Base-by-base conservation (phyloP, 805 yeast genomes). In the Debaryomyces castellii region DNA sequence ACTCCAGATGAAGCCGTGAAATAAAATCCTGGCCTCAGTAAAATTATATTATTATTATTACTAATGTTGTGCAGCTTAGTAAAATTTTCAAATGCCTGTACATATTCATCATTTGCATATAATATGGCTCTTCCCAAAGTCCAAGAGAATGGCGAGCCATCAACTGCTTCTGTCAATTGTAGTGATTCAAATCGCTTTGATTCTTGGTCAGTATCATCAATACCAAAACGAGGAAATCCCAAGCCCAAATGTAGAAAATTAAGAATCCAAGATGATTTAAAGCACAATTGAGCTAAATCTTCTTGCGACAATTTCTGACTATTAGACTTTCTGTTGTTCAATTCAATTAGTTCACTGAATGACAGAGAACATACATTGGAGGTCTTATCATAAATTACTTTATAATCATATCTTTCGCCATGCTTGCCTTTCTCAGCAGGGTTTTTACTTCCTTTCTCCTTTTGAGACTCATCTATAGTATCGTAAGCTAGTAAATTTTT, bases 81-180 rank as follows among this genome's bases (percentile, higher is more conserved):
- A 38, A 51, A 57, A 46, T 69, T 71, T 48, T 67, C 68, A 53
- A 55, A 74, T 3, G 71, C 78, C 47, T 57, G 73, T 27, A 66
- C 65, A 47, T 73, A 73, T 63, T 78, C 87, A 59, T 71, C 81
- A 49, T 73, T 75, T 3, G 85, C 79, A 56, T 85, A 85, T 18
- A 85, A 60, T 8, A 84, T 59, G 1, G 89, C 89, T 28, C 83
- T 61, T 4, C 84, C 85, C 41, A 77, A 55, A 5, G 83, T 79
- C 84, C 84, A 80, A 1, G 81, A 71, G 46, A 76, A 77, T 2
- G 73, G 63, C 25, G 71, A 64, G 1, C 75, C 78, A 27, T 66
- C 69, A 41, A 74, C 48, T 24, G 63, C 58, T 59, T 75, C 69
- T 23, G 76, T 74, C 14, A 81, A 66, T 38, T 68, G 69, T 37